Evolutionary conservation across 2,329 filamentous ascomycete genomes (phyloP).

Genomic region (Nemania diffusa): DNA sequence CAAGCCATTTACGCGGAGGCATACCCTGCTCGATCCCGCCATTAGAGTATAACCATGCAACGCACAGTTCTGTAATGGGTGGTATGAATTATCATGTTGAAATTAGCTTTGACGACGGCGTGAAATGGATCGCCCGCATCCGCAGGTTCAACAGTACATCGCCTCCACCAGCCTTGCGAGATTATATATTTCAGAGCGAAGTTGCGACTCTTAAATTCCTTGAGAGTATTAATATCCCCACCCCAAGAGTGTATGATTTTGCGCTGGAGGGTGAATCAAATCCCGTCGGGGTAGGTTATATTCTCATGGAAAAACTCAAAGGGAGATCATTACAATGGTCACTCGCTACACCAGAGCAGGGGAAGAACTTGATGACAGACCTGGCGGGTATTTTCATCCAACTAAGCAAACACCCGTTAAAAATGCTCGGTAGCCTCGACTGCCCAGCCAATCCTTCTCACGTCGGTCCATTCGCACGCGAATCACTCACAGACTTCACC

Average conservation of each 20-base stretch:
- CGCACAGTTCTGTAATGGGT: slow-evolving; percentile 54
- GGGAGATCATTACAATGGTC: slow-evolving; percentile 53
- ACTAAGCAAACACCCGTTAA: slow-evolving; percentile 52
- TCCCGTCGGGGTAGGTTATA: slow-evolving; percentile 53
- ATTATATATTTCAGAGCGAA: slow-evolving; percentile 55
- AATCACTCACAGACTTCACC: slow-evolving; percentile 51
- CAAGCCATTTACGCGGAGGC: slow-evolving; percentile 51
- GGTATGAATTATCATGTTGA: slow-evolving; percentile 58
- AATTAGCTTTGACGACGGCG: slow-evolving; percentile 55
- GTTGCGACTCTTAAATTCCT: slow-evolving; percentile 56
- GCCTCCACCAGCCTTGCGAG: slow-evolving; percentile 49
- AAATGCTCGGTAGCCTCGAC: slow-evolving; percentile 51
- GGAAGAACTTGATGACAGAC: slow-evolving; percentile 51
- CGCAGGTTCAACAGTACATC: slow-evolving; percentile 55
- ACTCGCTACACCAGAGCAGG: slow-evolving; percentile 49
- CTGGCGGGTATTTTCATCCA: slow-evolving; percentile 54
- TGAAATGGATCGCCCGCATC: slow-evolving; percentile 56
- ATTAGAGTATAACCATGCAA: slow-evolving; percentile 51
- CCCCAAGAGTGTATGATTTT: slow-evolving; percentile 53
- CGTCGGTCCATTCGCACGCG: slow-evolving; percentile 52
- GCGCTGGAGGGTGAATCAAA: slow-evolving; percentile 47
- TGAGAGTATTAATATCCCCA: slow-evolving; percentile 49
- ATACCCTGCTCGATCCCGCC: slow-evolving; percentile 51
- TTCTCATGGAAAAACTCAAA: slow-evolving; percentile 56
- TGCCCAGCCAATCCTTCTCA: slow-evolving; percentile 39